Conservation (phyloP, 176 grass and related monocot species). For the Olyra latifolia region DNA sequence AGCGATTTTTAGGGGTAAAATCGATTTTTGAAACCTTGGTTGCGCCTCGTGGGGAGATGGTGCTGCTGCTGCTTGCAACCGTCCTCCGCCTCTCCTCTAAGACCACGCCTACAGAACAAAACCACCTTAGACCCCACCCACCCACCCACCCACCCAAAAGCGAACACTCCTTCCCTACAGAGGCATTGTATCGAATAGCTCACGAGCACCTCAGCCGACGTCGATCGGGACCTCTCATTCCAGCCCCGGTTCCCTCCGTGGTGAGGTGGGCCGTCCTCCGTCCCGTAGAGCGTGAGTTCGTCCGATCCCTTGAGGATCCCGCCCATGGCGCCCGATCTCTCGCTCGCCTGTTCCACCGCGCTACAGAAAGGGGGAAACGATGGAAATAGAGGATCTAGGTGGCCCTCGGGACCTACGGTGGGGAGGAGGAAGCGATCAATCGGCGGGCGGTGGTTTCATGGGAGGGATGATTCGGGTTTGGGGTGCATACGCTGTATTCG, state of each 20-base stretch:
- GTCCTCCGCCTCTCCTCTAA: not conserved
- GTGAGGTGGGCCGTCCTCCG: not conserved
- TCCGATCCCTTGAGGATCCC: slow-evolving; percentile 45
- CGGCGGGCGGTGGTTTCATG: not conserved
- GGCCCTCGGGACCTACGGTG: not conserved
- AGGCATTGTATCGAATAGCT: slow-evolving; percentile 8
- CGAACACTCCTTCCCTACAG: no score
- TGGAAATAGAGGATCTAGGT: not conserved
- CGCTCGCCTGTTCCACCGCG: not conserved
- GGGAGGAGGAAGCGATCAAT: no score
- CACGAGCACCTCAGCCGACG: slow-evolving; percentile 53
- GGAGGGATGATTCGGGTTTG: no score
- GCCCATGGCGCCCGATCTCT: slow-evolving; percentile 33
- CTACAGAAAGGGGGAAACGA: not conserved
- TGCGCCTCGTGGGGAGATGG: not conserved
- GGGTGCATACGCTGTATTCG: no score
- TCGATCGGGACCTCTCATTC: no score
- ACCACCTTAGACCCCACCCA: not conserved
- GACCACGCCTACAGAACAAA: not conserved
- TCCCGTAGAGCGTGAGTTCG: slow-evolving; percentile 21
- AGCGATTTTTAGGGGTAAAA: no score
- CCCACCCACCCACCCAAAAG: no score
- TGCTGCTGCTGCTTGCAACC: not conserved
- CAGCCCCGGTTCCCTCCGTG: slow-evolving; percentile 9
- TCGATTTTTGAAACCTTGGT: no score